These are phyloP conservation scores for Madurella fahalii DNA, from an alignment of 2,329 filamentous ascomycete genomes.

Conservation along the genomic window DNA sequence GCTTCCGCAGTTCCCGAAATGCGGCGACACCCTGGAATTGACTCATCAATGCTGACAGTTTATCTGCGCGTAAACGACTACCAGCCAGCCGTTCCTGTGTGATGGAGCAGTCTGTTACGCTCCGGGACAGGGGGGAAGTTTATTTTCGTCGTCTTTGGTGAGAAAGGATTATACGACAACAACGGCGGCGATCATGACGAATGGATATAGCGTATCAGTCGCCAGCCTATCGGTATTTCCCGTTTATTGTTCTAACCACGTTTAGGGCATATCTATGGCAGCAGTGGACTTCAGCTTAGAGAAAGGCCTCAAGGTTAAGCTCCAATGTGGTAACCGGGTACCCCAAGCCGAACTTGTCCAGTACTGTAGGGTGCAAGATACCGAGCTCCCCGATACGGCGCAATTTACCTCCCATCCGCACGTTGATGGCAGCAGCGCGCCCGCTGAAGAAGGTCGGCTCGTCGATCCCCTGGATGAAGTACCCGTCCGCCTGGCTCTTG, in stretches of 20 bases:
- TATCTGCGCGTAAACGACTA: too few relatives aligned
- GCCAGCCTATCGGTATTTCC: too few relatives aligned
- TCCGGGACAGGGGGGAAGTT: too few relatives aligned
- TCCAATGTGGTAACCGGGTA: conserved; percentile 92
- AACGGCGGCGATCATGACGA: too few relatives aligned
- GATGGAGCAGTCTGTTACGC: too few relatives aligned
- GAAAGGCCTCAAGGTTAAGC: conserved; percentile 89
- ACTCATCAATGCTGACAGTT: too few relatives aligned
- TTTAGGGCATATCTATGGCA: background rate
- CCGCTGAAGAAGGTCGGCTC: conserved; percentile 90
- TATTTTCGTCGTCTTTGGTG: too few relatives aligned
- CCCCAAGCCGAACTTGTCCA: conserved; percentile 90
- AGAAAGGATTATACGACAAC: too few relatives aligned
- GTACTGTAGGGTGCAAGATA: conserved; percentile 85
- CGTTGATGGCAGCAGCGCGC: conserved; percentile 79
- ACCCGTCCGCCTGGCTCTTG: conserved; percentile 62
- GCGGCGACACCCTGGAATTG: too few relatives aligned
- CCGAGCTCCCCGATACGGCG: conserved; percentile 83
- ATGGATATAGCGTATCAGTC: too few relatives aligned
- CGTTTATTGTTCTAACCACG: background rate
- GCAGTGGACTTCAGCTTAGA: conserved; percentile 46
- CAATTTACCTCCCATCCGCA: conserved; percentile 70
- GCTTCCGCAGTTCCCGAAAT: too few relatives aligned
- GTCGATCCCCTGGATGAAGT: conserved; percentile 92
- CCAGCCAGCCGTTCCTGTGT: too few relatives aligned